Conservation (phyloP, 176 grass and related monocot species). For the Otatea glauca region DNA sequence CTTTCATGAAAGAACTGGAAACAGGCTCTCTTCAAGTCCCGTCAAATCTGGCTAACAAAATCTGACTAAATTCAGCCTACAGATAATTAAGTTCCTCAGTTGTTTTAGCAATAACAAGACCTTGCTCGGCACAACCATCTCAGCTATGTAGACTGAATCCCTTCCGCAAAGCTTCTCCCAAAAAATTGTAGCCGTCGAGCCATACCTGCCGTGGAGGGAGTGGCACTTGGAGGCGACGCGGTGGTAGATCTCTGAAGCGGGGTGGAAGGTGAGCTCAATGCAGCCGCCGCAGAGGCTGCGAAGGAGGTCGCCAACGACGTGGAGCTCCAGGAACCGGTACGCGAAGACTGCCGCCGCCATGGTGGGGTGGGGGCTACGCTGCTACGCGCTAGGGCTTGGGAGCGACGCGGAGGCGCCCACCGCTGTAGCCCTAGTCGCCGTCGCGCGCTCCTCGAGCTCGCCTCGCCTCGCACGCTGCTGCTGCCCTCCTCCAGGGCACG, state of each 20-base stretch:
- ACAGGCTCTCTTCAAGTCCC: slow-evolving; percentile 2
- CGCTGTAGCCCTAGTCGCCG: background rate
- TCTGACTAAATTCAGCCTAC: slow-evolving; percentile 37
- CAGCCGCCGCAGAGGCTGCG: slow-evolving; percentile 70
- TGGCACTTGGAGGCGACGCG: too few relatives aligned
- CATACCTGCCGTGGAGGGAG: too few relatives aligned
- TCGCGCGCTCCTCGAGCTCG: background rate
- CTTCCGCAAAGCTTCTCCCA: background rate
- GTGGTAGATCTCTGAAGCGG: slow-evolving; percentile 72
- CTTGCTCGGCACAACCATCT: background rate
- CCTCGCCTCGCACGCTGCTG: slow-evolving; percentile 1
- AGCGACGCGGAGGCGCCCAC: background rate
- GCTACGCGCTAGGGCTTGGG: background rate
- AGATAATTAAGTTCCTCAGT: background rate
- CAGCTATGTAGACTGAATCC: background rate
- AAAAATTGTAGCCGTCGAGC: slow-evolving; percentile 10
- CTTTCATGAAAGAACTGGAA: slow-evolving; percentile 29
- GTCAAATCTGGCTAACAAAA: slow-evolving; percentile 42
- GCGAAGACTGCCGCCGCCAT: slow-evolving; percentile 45
- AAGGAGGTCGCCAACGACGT: slow-evolving; percentile 68
- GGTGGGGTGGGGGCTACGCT: background rate
- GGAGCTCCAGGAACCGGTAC: slow-evolving; percentile 90
- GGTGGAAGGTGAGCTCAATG: slow-evolving; percentile 80
- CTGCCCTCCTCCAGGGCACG: too few relatives aligned
- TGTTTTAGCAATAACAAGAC: slow-evolving; percentile 25